Percentiles rank a stretch among this genome's conserved stretches.
Evolutionary conservation across 345 rosid species (phyloP).

Genomic region (Dipteronia dyeriana): DNA sequence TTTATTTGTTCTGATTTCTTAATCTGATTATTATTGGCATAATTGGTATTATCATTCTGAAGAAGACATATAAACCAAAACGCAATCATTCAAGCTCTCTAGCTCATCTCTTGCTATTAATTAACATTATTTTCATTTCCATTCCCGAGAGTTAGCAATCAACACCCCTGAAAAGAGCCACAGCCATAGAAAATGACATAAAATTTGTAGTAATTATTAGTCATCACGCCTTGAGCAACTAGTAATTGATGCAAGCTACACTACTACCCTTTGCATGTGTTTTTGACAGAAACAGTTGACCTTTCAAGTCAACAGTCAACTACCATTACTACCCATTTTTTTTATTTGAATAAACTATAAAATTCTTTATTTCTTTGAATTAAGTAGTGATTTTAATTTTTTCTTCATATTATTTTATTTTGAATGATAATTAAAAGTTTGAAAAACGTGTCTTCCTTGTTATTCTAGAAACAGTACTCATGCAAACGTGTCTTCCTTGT

Average conservation of each 20-base stretch:
- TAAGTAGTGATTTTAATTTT: not conserved
- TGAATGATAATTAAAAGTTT: not conserved
- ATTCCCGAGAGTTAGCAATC: constrained; percentile 29
- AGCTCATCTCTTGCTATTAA: constrained; percentile 27
- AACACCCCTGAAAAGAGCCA: constrained; percentile 31
- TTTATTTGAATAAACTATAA: not conserved
- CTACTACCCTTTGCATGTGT: constrained; percentile 34
- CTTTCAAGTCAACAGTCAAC: constrained; percentile 42
- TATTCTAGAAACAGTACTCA: not conserved
- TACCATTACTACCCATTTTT: not conserved
- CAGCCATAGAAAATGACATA: constrained; percentile 35
- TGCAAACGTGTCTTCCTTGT: no score
- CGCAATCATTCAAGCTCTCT: constrained; percentile 40
- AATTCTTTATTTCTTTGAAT: not conserved
- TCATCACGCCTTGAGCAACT: constrained; percentile 53
- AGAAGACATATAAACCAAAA: constrained; percentile 71
- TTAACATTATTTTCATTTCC: constrained; percentile 14
- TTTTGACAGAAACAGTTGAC: constrained; percentile 49
- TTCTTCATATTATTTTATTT: not conserved
- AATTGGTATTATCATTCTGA: constrained; percentile 56
- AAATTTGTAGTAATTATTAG: constrained; percentile 45
- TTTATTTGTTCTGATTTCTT: constrained; percentile 42
- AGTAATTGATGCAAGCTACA: constrained; percentile 34
- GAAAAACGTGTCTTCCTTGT: not conserved
- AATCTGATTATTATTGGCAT: constrained; percentile 48